Conservation (phyloP, 495 filamentous ascomycete genomes). For the Tuber indicum region DNA sequence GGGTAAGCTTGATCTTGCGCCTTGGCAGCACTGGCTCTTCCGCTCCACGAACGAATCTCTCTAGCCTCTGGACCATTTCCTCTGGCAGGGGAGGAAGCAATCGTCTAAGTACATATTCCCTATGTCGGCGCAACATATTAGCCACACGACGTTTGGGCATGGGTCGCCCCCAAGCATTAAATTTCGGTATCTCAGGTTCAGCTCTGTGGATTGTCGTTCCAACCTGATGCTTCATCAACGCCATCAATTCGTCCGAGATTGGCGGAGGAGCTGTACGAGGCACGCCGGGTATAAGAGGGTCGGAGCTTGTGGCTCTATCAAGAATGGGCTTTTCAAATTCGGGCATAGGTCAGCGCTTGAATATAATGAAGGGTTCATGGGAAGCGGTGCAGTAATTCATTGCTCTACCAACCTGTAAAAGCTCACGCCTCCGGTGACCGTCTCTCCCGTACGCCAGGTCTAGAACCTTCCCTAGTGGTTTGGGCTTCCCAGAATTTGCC, state of each 20-base stretch:
- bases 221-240: slow-evolving; percentile 36
- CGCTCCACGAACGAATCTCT: slow-evolving; percentile 54
- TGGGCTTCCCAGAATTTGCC: slow-evolving; percentile 60
- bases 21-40: slow-evolving; percentile 47
- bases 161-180: slow-evolving; percentile 59
- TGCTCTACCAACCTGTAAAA: slow-evolving; percentile 51
- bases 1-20: slow-evolving; percentile 23
- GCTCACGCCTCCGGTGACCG: slow-evolving; percentile 60
- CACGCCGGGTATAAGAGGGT: slow-evolving; percentile 27
- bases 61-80: slow-evolving; percentile 58
- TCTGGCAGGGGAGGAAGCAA: slow-evolving; percentile 67
- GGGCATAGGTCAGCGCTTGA: slow-evolving; percentile 13
- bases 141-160: slow-evolving; percentile 50
- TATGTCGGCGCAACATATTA: slow-evolving; percentile 59
- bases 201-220: slow-evolving; percentile 44
- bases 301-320: slow-evolving; percentile 20
- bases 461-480: slow-evolving; percentile 59
- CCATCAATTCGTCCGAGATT: slow-evolving; percentile 27
- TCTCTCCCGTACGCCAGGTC: slow-evolving; percentile 64
- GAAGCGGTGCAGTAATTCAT: slow-evolving; percentile 39
- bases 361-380: slow-evolving; percentile 1
- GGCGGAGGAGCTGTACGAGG: slow-evolving; percentile 24
- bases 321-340: slow-evolving; percentile 21
- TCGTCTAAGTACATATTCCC: slow-evolving; percentile 50
- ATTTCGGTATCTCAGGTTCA: slow-evolving; percentile 52